These are phyloP conservation scores for Chenopodium suecicum DNA, from an alignment of 148 eudicot genomes.

Conservation along the genomic window DNA sequence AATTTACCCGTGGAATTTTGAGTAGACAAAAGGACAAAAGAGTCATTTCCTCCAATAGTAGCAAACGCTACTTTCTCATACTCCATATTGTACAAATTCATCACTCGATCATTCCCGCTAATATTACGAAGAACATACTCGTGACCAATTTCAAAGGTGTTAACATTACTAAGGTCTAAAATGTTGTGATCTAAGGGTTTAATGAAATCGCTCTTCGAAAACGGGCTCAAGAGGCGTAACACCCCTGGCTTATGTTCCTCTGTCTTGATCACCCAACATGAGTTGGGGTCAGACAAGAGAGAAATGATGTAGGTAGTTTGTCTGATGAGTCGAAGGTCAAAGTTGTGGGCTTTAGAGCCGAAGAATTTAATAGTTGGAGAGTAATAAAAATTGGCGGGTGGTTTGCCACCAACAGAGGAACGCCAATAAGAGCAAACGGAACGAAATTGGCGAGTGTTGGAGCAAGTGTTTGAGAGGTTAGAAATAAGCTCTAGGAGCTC, in stretches of 20 bases:
- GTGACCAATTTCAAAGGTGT: slow-evolving; percentile 19
- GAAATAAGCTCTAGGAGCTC: slow-evolving; percentile 23
- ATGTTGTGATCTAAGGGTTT: background rate
- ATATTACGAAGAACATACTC: slow-evolving; percentile 18
- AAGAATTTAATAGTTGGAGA: background rate
- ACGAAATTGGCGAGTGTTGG: slow-evolving; percentile 18
- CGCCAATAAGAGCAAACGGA: slow-evolving; percentile 28
- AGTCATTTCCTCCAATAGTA: background rate
- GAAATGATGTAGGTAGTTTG: slow-evolving; percentile 11
- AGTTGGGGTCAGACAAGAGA: background rate
- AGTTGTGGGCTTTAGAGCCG: background rate
- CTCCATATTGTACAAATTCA: slow-evolving; percentile 5
- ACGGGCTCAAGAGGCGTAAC: slow-evolving; percentile 19
- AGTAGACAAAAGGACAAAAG: slow-evolving; percentile 10
- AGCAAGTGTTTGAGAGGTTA: background rate
- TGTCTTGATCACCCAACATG: slow-evolving; percentile 23
- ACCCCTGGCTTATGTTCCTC: slow-evolving; percentile 23
- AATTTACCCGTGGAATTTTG: slow-evolving; percentile 28
- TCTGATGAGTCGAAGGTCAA: slow-evolving; percentile 4
- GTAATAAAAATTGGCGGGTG: background rate
- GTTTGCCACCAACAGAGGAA: slow-evolving; percentile 7
- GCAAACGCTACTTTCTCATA: slow-evolving; percentile 15
- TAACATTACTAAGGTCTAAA: slow-evolving; percentile 15
- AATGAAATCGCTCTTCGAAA: background rate
- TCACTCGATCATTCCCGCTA: background rate